Conservation (phyloP, 2,329 filamentous ascomycete species). For the Immersiporthe knoxdaviesiana region DNA sequence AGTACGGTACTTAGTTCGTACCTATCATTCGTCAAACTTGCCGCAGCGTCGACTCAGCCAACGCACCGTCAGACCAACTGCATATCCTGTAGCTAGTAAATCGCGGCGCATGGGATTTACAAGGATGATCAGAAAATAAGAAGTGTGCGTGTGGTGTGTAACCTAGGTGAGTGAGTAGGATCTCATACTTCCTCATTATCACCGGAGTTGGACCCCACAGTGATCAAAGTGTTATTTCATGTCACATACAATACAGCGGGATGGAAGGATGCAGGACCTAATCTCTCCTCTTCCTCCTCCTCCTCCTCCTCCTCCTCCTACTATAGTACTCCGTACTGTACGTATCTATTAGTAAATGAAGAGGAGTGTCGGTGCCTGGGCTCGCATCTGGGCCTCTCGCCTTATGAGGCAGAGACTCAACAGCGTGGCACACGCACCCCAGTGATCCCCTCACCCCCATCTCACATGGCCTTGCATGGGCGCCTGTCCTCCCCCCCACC, state of each 20-base stretch:
- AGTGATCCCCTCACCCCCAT: neutral
- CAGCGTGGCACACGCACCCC: neutral
- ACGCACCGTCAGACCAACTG: conserved; percentile 8
- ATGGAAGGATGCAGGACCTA: neutral
- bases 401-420: neutral
- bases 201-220: neutral
- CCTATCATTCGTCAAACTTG: neutral
- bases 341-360: neutral
- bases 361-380: neutral
- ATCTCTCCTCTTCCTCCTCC: neutral
- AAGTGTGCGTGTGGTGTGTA: neutral
- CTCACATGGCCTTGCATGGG: neutral
- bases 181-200: neutral
- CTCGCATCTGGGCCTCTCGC: conserved; percentile 1
- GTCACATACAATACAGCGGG: neutral
- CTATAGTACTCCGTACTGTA: neutral
- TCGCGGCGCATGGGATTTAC: neutral
- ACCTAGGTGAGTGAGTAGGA: too few relatives aligned
- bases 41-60: conserved; percentile 21
- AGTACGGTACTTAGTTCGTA: too few relatives aligned
- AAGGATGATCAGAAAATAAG: too few relatives aligned
- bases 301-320: neutral
- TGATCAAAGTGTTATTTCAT: neutral
- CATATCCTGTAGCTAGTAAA: neutral
- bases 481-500: neutral